Base-by-base conservation (phyloP, 2,329 filamentous ascomycete genomes). In the Trichophyton simii region DNA sequence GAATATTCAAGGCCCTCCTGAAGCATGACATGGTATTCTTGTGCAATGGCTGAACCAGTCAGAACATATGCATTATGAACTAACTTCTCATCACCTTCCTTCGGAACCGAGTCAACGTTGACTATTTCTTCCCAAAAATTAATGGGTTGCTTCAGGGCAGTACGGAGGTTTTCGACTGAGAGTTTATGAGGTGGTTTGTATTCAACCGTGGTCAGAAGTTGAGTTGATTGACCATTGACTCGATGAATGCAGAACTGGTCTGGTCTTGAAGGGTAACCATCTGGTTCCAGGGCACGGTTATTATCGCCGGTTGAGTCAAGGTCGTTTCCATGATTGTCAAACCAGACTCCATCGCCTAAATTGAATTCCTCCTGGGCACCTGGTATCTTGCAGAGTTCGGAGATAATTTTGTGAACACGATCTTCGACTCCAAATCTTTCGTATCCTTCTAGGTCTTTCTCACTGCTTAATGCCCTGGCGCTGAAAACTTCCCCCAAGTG, bases 21-120 rank as follows among this genome's bases (percentile, higher is more conserved):
- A 44, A 71, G 67, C 65, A 71, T 72, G 2, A 70, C 64, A 64
- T 72, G 65, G 57, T 65, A 73, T 62, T 68, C 64, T 50, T 72
- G 66, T 4, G 65, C 65, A 2, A 70, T 5, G 8, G 65, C 67
- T 1, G 68, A 68, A 0, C 63, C 61, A 2, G 61, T 57, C 4
- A 70, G 61, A 15, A 58, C 60, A 52, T 59, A 62, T 13, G 69
- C 67, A 63, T 70, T 67, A 46, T 69, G 67, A 36, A n/a, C 65
- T 36, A 66, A 62, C 61, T 67, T 68, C 58, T 63, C 62, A 3
- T 42, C 34, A 13, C n/a, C 15, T 3, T 64, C 61, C 4, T 60
- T 64, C n/a, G 65, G 61, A 22, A 62, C 58, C 38, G 36, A 48
- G 18, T 59, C 36, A 41, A 38, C 11, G 3, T 18, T 18, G 38